A percentile compares a stretch with the other conserved stretches of the same genome.
Conservation (phyloP, 2,329 filamentous ascomycete species). For the Lithohypha guttulata region DNA sequence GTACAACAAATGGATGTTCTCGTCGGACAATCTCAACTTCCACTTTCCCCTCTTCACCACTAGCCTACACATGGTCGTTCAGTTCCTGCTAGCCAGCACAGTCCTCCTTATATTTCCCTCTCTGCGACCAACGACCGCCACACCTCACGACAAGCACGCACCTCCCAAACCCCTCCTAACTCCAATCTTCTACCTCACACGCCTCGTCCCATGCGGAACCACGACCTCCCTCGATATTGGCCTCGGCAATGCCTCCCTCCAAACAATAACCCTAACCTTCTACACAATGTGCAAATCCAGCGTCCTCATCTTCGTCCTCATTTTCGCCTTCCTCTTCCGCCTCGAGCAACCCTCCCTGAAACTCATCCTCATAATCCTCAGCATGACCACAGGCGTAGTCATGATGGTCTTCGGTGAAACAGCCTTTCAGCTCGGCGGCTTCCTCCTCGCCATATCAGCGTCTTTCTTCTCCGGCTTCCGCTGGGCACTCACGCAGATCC, state of each 20-base stretch:
- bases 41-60: slow-evolving; percentile 93
- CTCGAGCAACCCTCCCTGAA: slow-evolving; percentile 80
- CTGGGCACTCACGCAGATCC: slow-evolving; percentile 96
- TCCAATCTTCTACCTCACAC: slow-evolving; percentile 79
- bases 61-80: slow-evolving; percentile 87
- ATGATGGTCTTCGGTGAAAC: slow-evolving; percentile 98
- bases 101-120: slow-evolving; percentile 76
- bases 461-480: slow-evolving; percentile 94
- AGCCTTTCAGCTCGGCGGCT: slow-evolving; percentile 75
- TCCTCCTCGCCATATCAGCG: slow-evolving; percentile 82
- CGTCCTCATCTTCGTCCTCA: slow-evolving; percentile 81
- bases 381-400: slow-evolving; percentile 86
- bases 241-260: slow-evolving; percentile 86
- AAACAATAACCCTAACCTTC: slow-evolving; percentile 93
- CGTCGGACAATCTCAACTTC: slow-evolving; percentile 67
- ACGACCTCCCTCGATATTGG: slow-evolving; percentile 95
- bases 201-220: slow-evolving; percentile 81
- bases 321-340: slow-evolving; percentile 90
- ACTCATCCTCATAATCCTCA: slow-evolving; percentile 73
- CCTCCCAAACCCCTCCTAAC: slow-evolving; percentile 59
- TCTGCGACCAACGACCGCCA: slow-evolving; percentile 52
- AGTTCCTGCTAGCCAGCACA: slow-evolving; percentile 67
- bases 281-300: slow-evolving; percentile 99
- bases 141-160: slow-evolving; percentile 28
- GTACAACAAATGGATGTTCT: slow-evolving; percentile 99